A percentile compares a stretch with the other conserved stretches of the same genome.
Evolutionary conservation across 2,329 filamentous ascomycete genomes (phyloP).

Genomic region (Juglanconis sp.): DNA sequence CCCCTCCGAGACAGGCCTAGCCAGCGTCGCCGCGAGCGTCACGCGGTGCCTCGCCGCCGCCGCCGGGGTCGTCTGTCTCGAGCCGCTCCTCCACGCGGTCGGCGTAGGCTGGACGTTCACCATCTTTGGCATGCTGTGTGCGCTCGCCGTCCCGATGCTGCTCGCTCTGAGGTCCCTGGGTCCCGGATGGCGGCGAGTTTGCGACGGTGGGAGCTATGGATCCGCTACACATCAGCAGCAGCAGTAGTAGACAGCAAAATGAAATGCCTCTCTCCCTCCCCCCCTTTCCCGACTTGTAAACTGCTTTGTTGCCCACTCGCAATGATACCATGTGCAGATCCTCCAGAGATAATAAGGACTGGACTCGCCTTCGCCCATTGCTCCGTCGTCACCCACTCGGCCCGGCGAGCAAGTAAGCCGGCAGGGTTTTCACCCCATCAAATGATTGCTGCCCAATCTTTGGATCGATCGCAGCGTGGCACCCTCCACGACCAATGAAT

Average conservation of each 20-base stretch:
- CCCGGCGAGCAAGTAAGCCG: no score
- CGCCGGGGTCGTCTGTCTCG: slow-evolving; percentile 14
- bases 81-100: slow-evolving; percentile 19
- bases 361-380: no score
- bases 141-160: slow-evolving; percentile 14
- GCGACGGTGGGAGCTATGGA: no score
- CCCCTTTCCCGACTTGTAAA: no score
- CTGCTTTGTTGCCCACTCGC: no score
- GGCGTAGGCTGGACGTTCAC: slow-evolving; percentile 24
- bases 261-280: no score
- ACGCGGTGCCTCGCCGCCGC: slow-evolving; percentile 21
- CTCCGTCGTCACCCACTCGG: background rate
- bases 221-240: no score
- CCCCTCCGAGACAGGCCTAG: slow-evolving; percentile 14
- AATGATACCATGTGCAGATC: no score
- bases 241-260: no score
- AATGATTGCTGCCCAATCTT: background rate
- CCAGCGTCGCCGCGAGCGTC: slow-evolving; percentile 23
- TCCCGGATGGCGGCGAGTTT: background rate
- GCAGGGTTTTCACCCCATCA: no score
- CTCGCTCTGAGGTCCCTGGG: background rate
- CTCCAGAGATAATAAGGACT: no score
- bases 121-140: slow-evolving; percentile 19
- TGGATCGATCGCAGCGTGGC: background rate
- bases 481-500: background rate